Evolutionary conservation across 345 rosid genomes (phyloP).

Genomic region (Erysimum cheiranthoides): DNA sequence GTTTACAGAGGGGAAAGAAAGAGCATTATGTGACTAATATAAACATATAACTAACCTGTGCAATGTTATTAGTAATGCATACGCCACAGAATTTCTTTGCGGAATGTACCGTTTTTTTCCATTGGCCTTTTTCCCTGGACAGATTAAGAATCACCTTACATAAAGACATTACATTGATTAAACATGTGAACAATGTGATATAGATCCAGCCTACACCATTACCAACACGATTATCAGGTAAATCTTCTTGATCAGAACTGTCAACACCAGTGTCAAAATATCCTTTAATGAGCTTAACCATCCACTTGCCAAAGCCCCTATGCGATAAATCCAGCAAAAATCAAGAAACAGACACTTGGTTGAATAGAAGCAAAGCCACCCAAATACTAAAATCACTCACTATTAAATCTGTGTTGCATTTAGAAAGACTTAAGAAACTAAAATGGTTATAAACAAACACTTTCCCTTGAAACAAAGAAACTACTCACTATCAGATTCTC

Average conservation of each 20-base stretch:
- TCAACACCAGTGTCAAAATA: slow-evolving; percentile 56
- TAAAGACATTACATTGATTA: background rate
- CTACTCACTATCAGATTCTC: background rate
- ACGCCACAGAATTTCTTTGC: slow-evolving; percentile 80
- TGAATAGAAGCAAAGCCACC: slow-evolving; percentile 23
- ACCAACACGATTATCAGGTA: slow-evolving; percentile 51
- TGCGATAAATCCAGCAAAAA: slow-evolving; percentile 34
- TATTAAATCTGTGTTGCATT: background rate
- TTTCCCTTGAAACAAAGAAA: slow-evolving; percentile 18
- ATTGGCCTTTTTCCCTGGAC: slow-evolving; percentile 59
- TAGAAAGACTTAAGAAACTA: background rate
- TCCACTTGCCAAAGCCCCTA: slow-evolving; percentile 96
- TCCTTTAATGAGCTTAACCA: slow-evolving; percentile 68
- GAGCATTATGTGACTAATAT: background rate
- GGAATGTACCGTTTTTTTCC: slow-evolving; percentile 69
- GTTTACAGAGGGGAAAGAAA: slow-evolving; percentile 14
- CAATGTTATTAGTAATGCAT: slow-evolving; percentile 78
- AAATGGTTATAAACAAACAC: slow-evolving; percentile 1
- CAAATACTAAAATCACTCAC: slow-evolving; percentile 1
- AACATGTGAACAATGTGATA: slow-evolving; percentile 25
- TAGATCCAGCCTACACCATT: slow-evolving; percentile 23
- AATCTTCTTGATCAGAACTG: slow-evolving; percentile 64
- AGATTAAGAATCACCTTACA: slow-evolving; percentile 1
- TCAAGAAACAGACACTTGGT: slow-evolving; percentile 27
- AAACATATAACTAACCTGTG: slow-evolving; percentile 57